These are phyloP conservation scores for Remersonia thermophila DNA, from an alignment of 2,329 filamentous ascomycete genomes.

Conservation along the genomic window DNA sequence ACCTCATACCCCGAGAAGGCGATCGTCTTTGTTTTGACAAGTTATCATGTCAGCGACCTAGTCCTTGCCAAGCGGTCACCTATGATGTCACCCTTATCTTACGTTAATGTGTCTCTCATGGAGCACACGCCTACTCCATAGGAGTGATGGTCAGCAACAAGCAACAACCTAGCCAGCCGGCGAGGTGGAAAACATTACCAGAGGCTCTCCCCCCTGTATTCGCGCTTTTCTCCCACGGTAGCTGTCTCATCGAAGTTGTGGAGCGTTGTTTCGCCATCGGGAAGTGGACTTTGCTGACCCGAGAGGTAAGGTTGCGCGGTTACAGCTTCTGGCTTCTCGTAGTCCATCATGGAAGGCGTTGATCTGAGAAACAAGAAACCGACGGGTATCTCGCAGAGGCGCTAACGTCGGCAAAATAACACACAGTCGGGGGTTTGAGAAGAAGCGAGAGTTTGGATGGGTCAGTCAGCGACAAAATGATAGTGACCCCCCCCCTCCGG, in stretches of 20 bases:
- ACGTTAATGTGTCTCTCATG: constrained; percentile 30
- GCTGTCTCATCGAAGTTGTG: constrained; percentile 10
- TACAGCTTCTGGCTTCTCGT: constrained; percentile 14
- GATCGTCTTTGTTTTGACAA: constrained; percentile 25
- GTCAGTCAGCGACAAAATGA: no score
- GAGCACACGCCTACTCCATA: constrained; percentile 28
- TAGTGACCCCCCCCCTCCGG: no score
- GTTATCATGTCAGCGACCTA: constrained; percentile 4
- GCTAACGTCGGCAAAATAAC: no score
- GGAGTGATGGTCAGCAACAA: no score
- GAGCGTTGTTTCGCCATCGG: constrained; percentile 12
- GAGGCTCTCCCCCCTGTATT: constrained; percentile 12
- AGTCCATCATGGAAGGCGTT: constrained; percentile 7
- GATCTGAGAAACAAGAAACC: background rate
- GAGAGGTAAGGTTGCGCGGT: constrained; percentile 5
- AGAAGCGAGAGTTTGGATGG: no score
- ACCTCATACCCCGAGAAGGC: constrained; percentile 29
- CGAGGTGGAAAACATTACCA: no score
- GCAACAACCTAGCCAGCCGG: no score
- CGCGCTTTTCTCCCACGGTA: constrained; percentile 6
- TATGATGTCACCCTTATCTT: no score
- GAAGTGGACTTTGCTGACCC: constrained; percentile 10
- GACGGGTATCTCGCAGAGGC: no score
- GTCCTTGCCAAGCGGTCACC: no score
- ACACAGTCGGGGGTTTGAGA: no score